Evolutionary conservation across 768 basidiomycete genomes (phyloP).

Genomic region (Podaxis pistillaris): DNA sequence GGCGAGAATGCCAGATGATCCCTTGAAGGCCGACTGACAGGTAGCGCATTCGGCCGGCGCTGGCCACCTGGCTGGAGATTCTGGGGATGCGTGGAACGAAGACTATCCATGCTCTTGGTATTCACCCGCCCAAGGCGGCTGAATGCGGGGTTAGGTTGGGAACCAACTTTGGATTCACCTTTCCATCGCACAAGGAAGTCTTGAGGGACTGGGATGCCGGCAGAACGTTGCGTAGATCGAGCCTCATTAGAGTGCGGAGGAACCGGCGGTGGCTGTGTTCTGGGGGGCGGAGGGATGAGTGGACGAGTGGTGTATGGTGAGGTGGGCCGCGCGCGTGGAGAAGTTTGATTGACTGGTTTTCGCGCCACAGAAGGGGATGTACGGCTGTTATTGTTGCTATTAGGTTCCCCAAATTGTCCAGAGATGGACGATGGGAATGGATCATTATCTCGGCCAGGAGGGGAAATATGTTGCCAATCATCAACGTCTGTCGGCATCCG

Average conservation of each 20-base stretch:
- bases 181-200: conserved; percentile 53
- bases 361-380: conserved; percentile 19
- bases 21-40: conserved; percentile 9
- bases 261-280: conserved; percentile 38
- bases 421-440: conserved; percentile 26
- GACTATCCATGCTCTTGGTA: conserved; percentile 62
- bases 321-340: conserved; percentile 19
- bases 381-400: conserved; percentile 26
- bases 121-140: conserved; percentile 28
- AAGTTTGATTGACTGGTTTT: conserved; percentile 27
- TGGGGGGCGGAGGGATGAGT: conserved; percentile 33
- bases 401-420: conserved; percentile 7
- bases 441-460: conserved; percentile 22
- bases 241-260: conserved; percentile 31
- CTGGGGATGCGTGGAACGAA: conserved; percentile 28
- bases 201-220: conserved; percentile 29
- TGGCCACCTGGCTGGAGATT: conserved; percentile 28
- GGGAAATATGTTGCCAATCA: conserved; percentile 19
- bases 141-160: conserved; percentile 30
- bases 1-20: conserved; percentile 18
- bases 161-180: conserved; percentile 36
- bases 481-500: conserved; percentile 24
- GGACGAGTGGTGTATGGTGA: conserved; percentile 31
- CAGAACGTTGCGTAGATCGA: conserved; percentile 24
- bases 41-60: conserved; percentile 5